These are phyloP conservation scores for Phytophthora macrochlamydospora DNA, from an alignment of 352 stramenopile genomes.

Conservation along the genomic window DNA sequence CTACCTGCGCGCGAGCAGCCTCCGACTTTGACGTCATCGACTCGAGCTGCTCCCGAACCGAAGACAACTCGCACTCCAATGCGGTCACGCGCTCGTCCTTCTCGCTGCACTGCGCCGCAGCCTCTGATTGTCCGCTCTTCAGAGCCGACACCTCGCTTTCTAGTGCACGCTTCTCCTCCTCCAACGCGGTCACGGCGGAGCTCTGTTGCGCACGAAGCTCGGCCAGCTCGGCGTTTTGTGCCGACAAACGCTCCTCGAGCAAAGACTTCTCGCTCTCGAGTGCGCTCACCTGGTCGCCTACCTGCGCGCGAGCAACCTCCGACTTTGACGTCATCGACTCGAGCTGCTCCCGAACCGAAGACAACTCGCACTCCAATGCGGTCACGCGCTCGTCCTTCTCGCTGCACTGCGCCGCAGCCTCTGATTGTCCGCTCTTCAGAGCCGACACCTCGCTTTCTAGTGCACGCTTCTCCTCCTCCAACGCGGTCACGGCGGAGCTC, in stretches of 20 bases:
- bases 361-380: not conserved
- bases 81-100: not conserved
- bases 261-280: not conserved
- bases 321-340: not conserved
- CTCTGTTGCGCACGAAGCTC: slow-evolving; percentile 1
- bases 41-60: not conserved
- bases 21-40: slow-evolving; percentile 1
- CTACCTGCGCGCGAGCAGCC: not conserved
- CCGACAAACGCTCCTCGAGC: slow-evolving; percentile 1
- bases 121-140: slow-evolving; percentile 1
- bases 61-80: slow-evolving; percentile 1
- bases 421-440: not conserved
- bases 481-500: not conserved
- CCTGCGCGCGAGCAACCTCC: not conserved
- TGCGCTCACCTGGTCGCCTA: not conserved
- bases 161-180: slow-evolving; percentile 1
- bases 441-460: not conserved
- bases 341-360: not conserved
- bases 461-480: not conserved
- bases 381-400: not conserved
- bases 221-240: not conserved
- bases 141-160: not conserved
- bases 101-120: not conserved
- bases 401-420: not conserved
- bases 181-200: not conserved